Conservation (phyloP, 345 rosid species). For the Lenwebbia sp. region DNA sequence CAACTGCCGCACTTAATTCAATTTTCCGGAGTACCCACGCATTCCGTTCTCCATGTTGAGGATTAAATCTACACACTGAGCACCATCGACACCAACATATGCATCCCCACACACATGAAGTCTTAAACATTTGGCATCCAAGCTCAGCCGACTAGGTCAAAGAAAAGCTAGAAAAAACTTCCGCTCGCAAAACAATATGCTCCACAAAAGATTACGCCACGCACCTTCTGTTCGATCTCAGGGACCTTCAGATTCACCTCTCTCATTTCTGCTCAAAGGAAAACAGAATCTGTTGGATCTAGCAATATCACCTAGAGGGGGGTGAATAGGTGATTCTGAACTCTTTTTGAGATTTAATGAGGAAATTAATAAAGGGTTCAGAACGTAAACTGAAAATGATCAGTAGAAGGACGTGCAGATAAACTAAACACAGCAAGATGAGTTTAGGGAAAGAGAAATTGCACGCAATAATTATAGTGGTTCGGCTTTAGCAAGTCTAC, state of each 20-base stretch:
- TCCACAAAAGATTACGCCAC: background rate
- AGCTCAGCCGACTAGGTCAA: background rate
- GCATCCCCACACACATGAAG: background rate
- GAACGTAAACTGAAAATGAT: no score
- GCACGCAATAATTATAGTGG: no score
- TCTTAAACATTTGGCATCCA: background rate
- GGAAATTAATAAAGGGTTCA: no score
- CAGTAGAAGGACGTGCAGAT: no score
- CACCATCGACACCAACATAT: background rate
- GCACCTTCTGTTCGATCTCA: conserved; percentile 95
- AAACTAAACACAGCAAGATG: no score
- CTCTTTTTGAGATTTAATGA: no score
- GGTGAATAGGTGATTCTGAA: no score
- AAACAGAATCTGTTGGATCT: background rate
- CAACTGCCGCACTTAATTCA: background rate
- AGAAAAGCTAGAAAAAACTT: background rate
- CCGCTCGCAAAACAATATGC: background rate
- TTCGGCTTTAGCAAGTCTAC: no score
- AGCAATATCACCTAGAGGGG: no score
- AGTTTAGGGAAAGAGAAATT: no score
- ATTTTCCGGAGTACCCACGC: background rate
- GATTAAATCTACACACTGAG: background rate
- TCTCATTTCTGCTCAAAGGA: conserved; percentile 53
- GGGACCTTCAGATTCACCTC: conserved; percentile 99
- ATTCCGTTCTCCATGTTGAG: background rate